Conservation (phyloP, 2,329 filamentous ascomycete genomes). For the Aspergillus pseudonomiae region DNA sequence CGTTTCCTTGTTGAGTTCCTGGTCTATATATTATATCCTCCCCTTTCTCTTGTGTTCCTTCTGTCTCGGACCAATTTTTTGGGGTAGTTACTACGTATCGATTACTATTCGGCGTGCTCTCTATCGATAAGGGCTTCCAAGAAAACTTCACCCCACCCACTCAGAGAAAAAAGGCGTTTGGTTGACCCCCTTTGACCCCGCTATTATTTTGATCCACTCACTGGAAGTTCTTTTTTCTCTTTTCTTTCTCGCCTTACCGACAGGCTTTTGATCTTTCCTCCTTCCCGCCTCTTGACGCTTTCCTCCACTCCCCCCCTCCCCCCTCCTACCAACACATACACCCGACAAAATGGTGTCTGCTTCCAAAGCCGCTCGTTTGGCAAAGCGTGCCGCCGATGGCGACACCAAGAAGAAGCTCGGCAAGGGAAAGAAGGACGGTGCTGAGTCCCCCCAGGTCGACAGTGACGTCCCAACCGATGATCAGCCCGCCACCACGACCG, state of each 20-base stretch:
- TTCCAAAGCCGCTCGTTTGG: constrained; percentile 69
- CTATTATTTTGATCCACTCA: constrained; percentile 35
- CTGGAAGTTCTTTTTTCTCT: constrained; percentile 34
- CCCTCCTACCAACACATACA: constrained; percentile 18
- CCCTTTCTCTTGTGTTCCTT: not conserved
- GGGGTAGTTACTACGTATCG: not conserved
- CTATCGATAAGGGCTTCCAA: constrained; percentile 47
- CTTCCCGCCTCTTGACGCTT: constrained; percentile 22
- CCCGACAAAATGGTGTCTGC: constrained; percentile 63
- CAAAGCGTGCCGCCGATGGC: constrained; percentile 67
- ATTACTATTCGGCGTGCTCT: constrained; percentile 10
- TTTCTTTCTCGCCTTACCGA: constrained; percentile 16
- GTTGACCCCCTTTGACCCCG: constrained; percentile 34
- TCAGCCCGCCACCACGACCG: constrained; percentile 68
- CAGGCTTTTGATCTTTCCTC: constrained; percentile 30
- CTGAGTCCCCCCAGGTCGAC: constrained; percentile 67
- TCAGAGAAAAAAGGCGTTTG: constrained; percentile 23
- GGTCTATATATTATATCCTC: constrained; percentile 1
- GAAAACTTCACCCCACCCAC: constrained; percentile 25
- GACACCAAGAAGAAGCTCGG: constrained; percentile 70
- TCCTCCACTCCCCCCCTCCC: constrained; percentile 15
- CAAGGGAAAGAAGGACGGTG: constrained; percentile 66
- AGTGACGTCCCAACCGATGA: constrained; percentile 63
- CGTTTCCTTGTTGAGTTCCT: not conserved
- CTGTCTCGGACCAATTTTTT: not conserved